Evolutionary conservation across 352 stramenopile species (phyloP).

Genomic region (Phytophthora sojae): DNA sequence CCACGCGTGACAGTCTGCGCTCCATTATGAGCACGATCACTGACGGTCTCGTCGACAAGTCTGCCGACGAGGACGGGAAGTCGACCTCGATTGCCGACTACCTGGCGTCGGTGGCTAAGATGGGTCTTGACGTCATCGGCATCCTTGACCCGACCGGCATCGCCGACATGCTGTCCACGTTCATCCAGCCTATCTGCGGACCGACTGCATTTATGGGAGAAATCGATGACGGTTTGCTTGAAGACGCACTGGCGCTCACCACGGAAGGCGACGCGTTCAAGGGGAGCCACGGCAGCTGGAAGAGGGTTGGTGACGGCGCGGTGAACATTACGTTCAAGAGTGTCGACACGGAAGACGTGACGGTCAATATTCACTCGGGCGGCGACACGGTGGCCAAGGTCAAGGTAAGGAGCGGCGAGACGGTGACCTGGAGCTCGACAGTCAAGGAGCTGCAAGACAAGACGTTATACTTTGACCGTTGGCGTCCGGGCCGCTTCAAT

Average conservation of each 20-base stretch:
- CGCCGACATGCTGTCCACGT: constrained; percentile 49
- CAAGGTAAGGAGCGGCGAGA: constrained; percentile 43
- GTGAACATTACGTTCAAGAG: constrained; percentile 53
- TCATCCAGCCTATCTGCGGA: constrained; percentile 64
- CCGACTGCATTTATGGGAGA: constrained; percentile 54
- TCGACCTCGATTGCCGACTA: constrained; percentile 42
- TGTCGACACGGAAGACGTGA: constrained; percentile 46
- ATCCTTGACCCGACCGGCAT: constrained; percentile 61
- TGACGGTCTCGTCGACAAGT: constrained; percentile 43
- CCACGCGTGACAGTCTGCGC: constrained; percentile 53
- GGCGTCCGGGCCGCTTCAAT: constrained; percentile 44
- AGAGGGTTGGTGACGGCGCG: constrained; percentile 36
- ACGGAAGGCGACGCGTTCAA: constrained; percentile 48
- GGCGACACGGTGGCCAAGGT: constrained; percentile 44
- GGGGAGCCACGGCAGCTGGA: constrained; percentile 48
- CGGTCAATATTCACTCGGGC: constrained; percentile 50
- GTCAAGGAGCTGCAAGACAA: constrained; percentile 53
- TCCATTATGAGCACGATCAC: constrained; percentile 53
- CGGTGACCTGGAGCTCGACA: constrained; percentile 44
- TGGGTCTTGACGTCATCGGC: constrained; percentile 51
- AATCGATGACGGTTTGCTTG: constrained; percentile 52
- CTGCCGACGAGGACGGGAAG: constrained; percentile 33
- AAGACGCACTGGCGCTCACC: constrained; percentile 47
- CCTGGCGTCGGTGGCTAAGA: constrained; percentile 40
- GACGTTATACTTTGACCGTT: constrained; percentile 61